Evolutionary conservation across 345 rosid genomes (phyloP), one percentile per base, ranked within the genome.

Genomic region (Aurinia saxatilis): DNA sequence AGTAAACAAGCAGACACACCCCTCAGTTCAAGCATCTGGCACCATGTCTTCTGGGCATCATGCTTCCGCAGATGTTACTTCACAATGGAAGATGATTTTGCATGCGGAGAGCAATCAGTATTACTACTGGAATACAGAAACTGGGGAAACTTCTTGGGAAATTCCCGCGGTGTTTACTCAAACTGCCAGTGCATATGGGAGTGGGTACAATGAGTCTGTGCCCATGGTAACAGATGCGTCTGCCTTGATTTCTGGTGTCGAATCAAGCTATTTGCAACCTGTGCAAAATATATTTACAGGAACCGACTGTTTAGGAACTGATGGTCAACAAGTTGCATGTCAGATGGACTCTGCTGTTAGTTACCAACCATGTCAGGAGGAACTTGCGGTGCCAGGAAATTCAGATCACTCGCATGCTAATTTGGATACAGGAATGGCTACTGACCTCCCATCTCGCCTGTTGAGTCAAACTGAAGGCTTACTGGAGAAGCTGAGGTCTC

Each of bases 101-200:
- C 93, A 95, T 60, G 99, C 83, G 66, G 99, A 88, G 81, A 86
- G 85, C 63, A 81, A 70, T 64, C 95, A 78, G 63, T 88, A 82
- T 73, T 90, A 90, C 75, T 93, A 93, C 80, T 90, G 99, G 97
- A 93, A 93, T 66, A 73, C 72, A 65, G 92, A 75, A 78, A 93
- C 97, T 35, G 97, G 99, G 50, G 93, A 95, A 81, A 95, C 99
- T 31, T 95, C 96, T 11, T 95, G 97, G 99, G 96, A 90, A 62
- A 68, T 82, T 58, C 99, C 97, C 48, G 77, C 55, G 19, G 75
- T 63, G 67, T 78, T 82, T 56, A 75, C 70, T 55, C 85, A 78
- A 63, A 57, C 71, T 62, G 68, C 76, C 10, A 63, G 71, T 57
- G 62, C 63, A 40, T 50, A 71, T 65, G 69, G 54, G 29, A 39